Evolutionary conservation across 2,329 filamentous ascomycete species (phyloP).

Genomic region (Cladosporium sp.): DNA sequence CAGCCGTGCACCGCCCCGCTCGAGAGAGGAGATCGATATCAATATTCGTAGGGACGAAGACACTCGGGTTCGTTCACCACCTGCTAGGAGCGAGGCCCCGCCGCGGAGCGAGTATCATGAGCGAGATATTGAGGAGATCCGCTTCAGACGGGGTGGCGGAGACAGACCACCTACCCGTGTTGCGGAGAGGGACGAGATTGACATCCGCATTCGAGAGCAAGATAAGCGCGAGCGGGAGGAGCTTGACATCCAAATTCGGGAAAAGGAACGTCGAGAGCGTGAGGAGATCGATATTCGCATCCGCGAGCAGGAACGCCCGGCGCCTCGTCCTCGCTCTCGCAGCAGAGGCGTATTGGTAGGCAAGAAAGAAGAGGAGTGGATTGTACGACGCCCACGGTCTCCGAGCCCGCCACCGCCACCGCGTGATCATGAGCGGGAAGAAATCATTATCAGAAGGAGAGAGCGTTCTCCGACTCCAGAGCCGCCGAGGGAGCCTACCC

Average conservation of each 20-base stretch:
- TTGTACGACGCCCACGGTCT: conserved; percentile 33
- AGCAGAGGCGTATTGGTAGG: conserved; percentile 34
- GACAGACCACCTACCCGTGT: conserved; percentile 27
- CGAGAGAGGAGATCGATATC: conserved; percentile 32
- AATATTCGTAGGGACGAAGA: conserved; percentile 14
- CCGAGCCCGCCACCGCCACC: conserved; percentile 34
- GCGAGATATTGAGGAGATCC: conserved; percentile 42
- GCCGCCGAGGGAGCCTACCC: conserved; percentile 25
- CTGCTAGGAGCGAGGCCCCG: conserved; percentile 35
- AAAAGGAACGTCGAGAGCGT: conserved; percentile 40
- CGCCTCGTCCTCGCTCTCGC: conserved; percentile 27
- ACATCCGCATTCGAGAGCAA: conserved; percentile 26
- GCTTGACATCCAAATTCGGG: conserved; percentile 29
- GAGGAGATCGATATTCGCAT: conserved; percentile 79
- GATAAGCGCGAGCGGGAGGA: conserved; percentile 23
- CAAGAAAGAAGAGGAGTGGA: conserved; percentile 33
- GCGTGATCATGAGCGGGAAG: conserved; percentile 33
- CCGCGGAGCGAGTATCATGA: conserved; percentile 26
- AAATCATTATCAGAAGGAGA: conserved; percentile 46
- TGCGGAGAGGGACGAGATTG: conserved; percentile 29
- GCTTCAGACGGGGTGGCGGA: conserved; percentile 40
- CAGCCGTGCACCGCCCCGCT: conserved; percentile 25
- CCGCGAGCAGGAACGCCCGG: conserved; percentile 32
- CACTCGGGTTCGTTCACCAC: conserved; percentile 27
- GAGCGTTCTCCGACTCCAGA: conserved; percentile 34